Evolutionary conservation across 306 rosid species (phyloP).

Genomic region (Vachellia collinsii): DNA sequence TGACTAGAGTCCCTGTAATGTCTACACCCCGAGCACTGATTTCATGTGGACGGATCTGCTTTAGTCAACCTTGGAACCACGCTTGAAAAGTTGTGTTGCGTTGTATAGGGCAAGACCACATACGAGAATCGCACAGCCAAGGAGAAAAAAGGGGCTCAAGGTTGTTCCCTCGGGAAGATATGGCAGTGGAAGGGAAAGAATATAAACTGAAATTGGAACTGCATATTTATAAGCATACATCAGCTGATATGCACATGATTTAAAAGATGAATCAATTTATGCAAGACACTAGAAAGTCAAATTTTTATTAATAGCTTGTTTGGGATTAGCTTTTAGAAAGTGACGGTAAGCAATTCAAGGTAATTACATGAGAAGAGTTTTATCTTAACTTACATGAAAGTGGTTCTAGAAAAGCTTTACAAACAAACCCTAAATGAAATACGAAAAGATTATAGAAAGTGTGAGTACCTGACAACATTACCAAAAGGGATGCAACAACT

Average conservation of each 20-base stretch:
- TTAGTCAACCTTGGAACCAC: constrained; percentile 40
- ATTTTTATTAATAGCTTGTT: too few species aligned
- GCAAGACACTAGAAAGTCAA: neutral
- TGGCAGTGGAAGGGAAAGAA: constrained; percentile 85
- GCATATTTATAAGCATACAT: constrained; percentile 46
- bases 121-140: constrained; percentile 73
- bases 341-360: too few species aligned
- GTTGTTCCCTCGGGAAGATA: constrained; percentile 65
- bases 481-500: constrained; percentile 75
- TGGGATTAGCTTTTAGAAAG: too few species aligned
- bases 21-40: constrained; percentile 3
- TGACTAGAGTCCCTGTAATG: neutral
- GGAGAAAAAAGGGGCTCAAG: constrained; percentile 77
- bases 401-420: too few species aligned
- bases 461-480: constrained; percentile 78
- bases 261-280: neutral
- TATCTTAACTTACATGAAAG: too few species aligned
- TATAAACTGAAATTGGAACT: constrained; percentile 81
- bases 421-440: too few species aligned
- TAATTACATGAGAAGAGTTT: too few species aligned
- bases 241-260: constrained; percentile 21
- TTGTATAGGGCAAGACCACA: constrained; percentile 73
- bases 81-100: constrained; percentile 51
- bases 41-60: neutral
- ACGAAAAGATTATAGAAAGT: constrained; percentile 9